A percentile compares a stretch with the other conserved stretches of the same genome.
These are phyloP conservation scores for Microdochium trichocladiopsis DNA, from an alignment of 2,329 filamentous ascomycete species.

Conservation along the genomic window DNA sequence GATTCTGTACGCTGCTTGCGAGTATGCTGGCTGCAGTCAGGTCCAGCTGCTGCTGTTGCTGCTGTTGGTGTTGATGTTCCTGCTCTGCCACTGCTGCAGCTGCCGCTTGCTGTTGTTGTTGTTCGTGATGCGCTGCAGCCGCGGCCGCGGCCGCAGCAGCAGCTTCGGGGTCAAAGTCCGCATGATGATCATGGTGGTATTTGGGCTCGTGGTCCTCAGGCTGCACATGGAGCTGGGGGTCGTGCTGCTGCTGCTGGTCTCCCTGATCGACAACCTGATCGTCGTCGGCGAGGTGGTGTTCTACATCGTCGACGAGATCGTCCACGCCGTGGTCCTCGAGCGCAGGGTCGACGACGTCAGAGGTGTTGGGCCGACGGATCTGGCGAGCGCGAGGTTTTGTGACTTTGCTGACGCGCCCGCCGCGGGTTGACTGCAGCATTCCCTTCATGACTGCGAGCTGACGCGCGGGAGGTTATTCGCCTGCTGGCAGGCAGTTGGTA, in stretches of 20 bases:
- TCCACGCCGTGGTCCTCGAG: conserved; percentile 22
- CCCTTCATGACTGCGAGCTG: conserved; percentile 21
- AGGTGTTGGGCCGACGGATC: conserved; percentile 16
- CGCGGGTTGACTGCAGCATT: conserved; percentile 26
- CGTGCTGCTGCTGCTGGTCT: conserved; percentile 7
- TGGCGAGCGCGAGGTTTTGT: conserved; percentile 28
- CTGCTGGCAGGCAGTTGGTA: conserved; percentile 25
- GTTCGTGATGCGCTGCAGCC: conserved; percentile 20
- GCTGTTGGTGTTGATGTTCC: conserved; percentile 20
- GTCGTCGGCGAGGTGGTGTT: conserved; percentile 3
- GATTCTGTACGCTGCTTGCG: conserved; percentile 19
- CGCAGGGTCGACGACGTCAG: conserved; percentile 17
- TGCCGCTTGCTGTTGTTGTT: conserved; percentile 6
- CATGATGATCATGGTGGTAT: conserved; percentile 12
- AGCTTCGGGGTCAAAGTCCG: conserved; percentile 19
- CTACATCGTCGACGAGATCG: conserved; percentile 3
- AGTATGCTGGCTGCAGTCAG: conserved; percentile 21
- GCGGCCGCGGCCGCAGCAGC: conserved; percentile 21
- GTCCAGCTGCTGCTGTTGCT: conserved; percentile 20
- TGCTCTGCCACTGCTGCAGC: conserved; percentile 7
- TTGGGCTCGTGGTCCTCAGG: conserved; percentile 9
- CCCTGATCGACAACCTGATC: conserved; percentile 1
- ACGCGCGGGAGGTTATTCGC: conserved; percentile 11
- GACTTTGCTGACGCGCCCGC: conserved; percentile 33
- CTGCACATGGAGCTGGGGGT: conserved; percentile 9